A percentile compares a stretch with the other conserved stretches of the same genome.
phyloP scores from a whole-genome alignment of 495 filamentous ascomycete species.

The Opeltia flavorubescens region DNA sequence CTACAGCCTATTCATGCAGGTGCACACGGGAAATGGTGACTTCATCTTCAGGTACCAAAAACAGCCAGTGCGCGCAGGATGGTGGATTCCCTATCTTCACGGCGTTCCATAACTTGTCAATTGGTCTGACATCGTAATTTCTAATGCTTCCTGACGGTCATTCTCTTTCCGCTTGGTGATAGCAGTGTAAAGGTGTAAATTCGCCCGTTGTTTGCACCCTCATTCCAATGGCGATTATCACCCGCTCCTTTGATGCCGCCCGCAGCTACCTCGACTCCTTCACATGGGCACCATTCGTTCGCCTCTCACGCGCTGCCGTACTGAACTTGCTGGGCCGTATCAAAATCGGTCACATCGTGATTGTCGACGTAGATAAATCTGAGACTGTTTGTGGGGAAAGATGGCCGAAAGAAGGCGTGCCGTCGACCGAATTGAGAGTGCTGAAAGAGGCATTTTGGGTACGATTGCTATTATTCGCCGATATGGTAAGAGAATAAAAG shows the following conservation, averaged over 20 bases:
- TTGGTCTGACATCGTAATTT: too few relatives aligned
- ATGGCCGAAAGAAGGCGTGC: conserved; percentile 11
- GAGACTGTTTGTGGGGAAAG: conserved; percentile 22
- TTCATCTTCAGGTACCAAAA: background rate
- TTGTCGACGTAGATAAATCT: conserved; percentile 25
- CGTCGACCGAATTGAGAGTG: conserved; percentile 32
- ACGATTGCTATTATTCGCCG: conserved; percentile 46
- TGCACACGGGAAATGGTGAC: background rate
- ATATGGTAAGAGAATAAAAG: conserved; percentile 37
- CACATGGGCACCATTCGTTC: conserved; percentile 30
- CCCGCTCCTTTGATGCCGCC: conserved; percentile 10
- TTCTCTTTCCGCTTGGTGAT: background rate
- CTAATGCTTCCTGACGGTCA: too few relatives aligned
- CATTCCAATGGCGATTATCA: conserved; percentile 12
- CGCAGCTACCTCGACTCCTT: conserved; percentile 13
- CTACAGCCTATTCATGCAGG: background rate
- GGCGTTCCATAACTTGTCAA: too few relatives aligned
- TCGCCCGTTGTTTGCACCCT: too few relatives aligned
- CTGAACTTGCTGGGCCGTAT: conserved; percentile 26
- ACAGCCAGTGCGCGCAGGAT: too few relatives aligned
- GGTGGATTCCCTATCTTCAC: too few relatives aligned
- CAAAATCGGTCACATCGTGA: conserved; percentile 23
- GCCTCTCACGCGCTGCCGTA: conserved; percentile 24
- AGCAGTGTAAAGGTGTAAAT: too few relatives aligned
- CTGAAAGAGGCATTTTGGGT: conserved; percentile 52